Conservation (phyloP, 768 basidiomycete species). For the Thelephora ganbajun region DNA sequence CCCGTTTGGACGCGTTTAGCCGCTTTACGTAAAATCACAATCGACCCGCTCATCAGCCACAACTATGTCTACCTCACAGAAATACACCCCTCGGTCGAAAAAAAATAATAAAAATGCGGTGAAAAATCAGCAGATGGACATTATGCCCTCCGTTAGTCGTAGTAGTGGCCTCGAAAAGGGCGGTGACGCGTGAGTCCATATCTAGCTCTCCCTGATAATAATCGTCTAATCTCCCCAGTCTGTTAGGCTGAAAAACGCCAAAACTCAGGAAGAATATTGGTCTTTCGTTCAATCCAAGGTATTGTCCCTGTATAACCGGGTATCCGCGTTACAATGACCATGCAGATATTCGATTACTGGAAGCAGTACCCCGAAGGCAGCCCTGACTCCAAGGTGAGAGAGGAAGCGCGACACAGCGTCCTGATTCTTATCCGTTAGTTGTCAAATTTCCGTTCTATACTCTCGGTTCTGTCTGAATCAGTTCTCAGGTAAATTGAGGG, state of each 20-base stretch:
- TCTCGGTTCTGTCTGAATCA: neutral
- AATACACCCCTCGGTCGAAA: too few relatives aligned
- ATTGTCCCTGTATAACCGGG: conserved; percentile 3
- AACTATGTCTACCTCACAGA: too few relatives aligned
- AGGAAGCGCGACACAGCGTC: conserved; percentile 52
- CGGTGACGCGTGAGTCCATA: conserved; percentile 52
- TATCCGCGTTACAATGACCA: neutral
- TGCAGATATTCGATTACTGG: conserved; percentile 37
- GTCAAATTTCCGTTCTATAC: neutral
- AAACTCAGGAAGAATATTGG: conserved; percentile 55
- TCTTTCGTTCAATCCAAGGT: conserved; percentile 56
- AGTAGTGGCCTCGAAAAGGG: conserved; percentile 64
- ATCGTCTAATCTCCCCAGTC: conserved; percentile 21
- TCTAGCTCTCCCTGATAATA: neutral
- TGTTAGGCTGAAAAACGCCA: conserved; percentile 42
- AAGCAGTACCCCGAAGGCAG: conserved; percentile 18
- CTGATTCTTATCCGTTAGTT: conserved; percentile 60
- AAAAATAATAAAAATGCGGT: too few relatives aligned
- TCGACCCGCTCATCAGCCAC: too few relatives aligned
- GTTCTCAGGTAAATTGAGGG: conserved; percentile 54
- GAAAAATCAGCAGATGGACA: conserved; percentile 35
- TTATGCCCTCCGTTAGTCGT: conserved; percentile 60
- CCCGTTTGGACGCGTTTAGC: too few relatives aligned
- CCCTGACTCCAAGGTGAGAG: conserved; percentile 13
- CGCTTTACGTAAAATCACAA: too few relatives aligned